Percentiles rank a stretch among this genome's conserved stretches.
Conservation (phyloP, 1,284 basidiomycete species). For the Irpex sp. region DNA sequence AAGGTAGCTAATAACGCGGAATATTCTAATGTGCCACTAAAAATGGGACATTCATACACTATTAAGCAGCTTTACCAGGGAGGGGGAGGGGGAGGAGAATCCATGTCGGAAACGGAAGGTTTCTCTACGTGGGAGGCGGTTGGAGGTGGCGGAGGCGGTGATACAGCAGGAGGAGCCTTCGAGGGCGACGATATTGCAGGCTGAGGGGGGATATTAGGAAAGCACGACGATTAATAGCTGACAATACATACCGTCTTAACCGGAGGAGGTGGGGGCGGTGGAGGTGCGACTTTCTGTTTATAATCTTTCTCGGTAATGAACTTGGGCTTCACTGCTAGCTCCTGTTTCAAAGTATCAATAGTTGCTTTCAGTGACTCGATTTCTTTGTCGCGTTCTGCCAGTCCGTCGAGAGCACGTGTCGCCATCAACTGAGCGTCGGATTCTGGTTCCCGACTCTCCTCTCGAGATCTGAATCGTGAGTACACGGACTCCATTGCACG, state of each 20-base stretch:
- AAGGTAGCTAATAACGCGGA: too few relatives aligned
- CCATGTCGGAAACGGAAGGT: not conserved
- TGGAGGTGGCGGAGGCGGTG: conserved; percentile 14
- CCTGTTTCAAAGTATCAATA: conserved; percentile 48
- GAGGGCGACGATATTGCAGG: conserved; percentile 10
- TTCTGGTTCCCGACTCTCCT: conserved; percentile 44
- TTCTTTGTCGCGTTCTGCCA: conserved; percentile 70
- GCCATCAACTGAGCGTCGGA: conserved; percentile 74
- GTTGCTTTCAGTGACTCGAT: conserved; percentile 52
- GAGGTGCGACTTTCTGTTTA: conserved; percentile 63
- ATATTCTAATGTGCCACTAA: too few relatives aligned
- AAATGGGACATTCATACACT: too few relatives aligned
- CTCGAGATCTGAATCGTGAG: conserved; percentile 61
- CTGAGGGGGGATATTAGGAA: conserved; percentile 18
- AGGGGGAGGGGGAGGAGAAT: conserved; percentile 18
- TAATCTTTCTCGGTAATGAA: conserved; percentile 63
- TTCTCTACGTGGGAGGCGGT: not conserved
- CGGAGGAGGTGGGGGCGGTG: conserved; percentile 39
- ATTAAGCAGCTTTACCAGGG: too few relatives aligned
- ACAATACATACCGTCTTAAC: conserved; percentile 13
- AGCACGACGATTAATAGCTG: not conserved
- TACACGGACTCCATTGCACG: conserved; percentile 84
- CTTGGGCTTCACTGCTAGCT: conserved; percentile 50
- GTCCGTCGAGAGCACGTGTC: conserved; percentile 62
- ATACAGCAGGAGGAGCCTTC: conserved; percentile 1